phyloP scores from a whole-genome alignment of 768 basidiomycete genomes.

The Lactifluus hygrophoroides region DNA sequence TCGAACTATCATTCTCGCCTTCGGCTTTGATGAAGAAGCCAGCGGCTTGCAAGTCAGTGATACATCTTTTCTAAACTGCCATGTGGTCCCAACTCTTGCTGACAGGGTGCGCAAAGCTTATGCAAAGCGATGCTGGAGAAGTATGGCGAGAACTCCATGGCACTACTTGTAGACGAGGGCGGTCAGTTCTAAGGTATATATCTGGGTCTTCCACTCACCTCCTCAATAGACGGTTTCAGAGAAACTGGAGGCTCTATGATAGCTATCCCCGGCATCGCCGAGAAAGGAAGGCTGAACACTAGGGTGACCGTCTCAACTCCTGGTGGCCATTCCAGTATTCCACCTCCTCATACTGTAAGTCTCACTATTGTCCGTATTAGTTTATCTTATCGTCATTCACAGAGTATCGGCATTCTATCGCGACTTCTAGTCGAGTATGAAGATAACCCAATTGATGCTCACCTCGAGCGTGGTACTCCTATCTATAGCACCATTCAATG shows the following conservation, averaged over 20 bases:
- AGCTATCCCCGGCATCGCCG: slow-evolving; percentile 56
- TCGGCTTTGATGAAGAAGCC: slow-evolving; percentile 38
- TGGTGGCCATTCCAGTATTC: slow-evolving; percentile 84
- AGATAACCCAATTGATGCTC: slow-evolving; percentile 13
- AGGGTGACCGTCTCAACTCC: slow-evolving; percentile 52
- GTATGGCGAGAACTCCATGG: slow-evolving; percentile 67
- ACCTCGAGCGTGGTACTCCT: slow-evolving; percentile 28
- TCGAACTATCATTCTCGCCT: slow-evolving; percentile 26
- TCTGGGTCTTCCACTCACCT: background rate
- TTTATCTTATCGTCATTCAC: background rate
- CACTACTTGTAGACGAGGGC: slow-evolving; percentile 85
- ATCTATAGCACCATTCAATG: slow-evolving; percentile 34
- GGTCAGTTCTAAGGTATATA: slow-evolving; percentile 32
- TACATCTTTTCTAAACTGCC: background rate
- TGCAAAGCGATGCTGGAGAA: slow-evolving; percentile 40
- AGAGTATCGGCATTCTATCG: slow-evolving; percentile 70
- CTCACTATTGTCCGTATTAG: background rate
- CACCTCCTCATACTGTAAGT: slow-evolving; percentile 68
- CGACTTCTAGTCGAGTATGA: slow-evolving; percentile 20
- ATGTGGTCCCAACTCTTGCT: background rate
- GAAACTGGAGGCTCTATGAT: slow-evolving; percentile 46
- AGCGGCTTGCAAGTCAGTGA: slow-evolving; percentile 21
- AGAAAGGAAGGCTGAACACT: slow-evolving; percentile 65
- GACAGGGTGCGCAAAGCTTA: slow-evolving; percentile 48
- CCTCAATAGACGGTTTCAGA: slow-evolving; percentile 38